These are phyloP conservation scores for Artemisia tridentata DNA, from an alignment of 129 eudicot species.

Conservation along the genomic window DNA sequence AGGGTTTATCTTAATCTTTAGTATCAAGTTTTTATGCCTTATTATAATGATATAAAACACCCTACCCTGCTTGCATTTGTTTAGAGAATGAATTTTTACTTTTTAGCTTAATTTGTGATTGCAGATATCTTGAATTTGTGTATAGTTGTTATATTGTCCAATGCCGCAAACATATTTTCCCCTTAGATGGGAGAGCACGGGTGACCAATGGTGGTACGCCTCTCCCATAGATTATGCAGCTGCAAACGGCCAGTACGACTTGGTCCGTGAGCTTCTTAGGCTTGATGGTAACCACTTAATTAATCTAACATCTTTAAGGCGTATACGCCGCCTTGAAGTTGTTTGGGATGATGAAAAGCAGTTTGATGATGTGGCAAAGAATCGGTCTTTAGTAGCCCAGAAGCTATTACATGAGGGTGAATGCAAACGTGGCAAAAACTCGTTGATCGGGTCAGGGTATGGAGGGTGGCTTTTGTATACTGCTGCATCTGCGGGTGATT, in stretches of 20 bases:
- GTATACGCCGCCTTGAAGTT: constrained; percentile 90
- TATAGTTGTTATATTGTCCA: neutral
- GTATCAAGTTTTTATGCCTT: too few species aligned
- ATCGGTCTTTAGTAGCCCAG: constrained; percentile 65
- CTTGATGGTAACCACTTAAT: constrained; percentile 86
- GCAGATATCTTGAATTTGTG: constrained; percentile 21
- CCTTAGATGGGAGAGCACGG: constrained; percentile 95
- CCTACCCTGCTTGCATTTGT: neutral
- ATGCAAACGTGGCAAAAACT: constrained; percentile 51
- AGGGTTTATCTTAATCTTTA: neutral
- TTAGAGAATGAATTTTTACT: neutral
- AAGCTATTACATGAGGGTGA: constrained; percentile 63
- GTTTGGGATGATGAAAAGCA: constrained; percentile 95
- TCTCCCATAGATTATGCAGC: constrained; percentile 98
- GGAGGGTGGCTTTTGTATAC: constrained; percentile 98
- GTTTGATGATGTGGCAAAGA: constrained; percentile 71
- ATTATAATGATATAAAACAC: too few species aligned
- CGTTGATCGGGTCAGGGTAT: constrained; percentile 69
- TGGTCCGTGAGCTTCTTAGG: constrained; percentile 88
- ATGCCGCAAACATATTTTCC: constrained; percentile 85
- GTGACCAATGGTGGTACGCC: constrained; percentile 98
- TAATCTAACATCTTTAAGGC: constrained; percentile 79
- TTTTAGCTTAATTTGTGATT: constrained; percentile 13
- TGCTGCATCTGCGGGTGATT: constrained; percentile 88
- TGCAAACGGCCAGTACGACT: constrained; percentile 92